Base-by-base conservation (phyloP, 371 early-diverging fungal species). In the Choanephora cucurbitarum region DNA sequence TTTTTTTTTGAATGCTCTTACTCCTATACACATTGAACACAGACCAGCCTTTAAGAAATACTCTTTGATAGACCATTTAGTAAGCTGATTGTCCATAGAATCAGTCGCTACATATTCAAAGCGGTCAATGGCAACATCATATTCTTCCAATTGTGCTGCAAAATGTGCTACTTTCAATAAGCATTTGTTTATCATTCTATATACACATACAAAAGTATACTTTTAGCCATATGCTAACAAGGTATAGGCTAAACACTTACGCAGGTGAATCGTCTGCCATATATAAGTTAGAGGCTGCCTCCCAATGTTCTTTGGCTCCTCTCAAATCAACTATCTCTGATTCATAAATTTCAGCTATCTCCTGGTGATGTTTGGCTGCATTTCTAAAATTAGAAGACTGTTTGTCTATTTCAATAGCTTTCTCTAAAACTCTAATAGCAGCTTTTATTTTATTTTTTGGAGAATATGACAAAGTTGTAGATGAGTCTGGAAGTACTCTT, bases 41-140 rank as follows among this genome's bases (percentile, higher is more conserved):
- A 98, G 65, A 9, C 92, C 95, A 8, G 96, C 94, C 70, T 98
- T 96, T 60, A 97, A 77, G 49, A 96, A 89, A 73, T 95, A 96
- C 34, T 96, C 96, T 62, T 94, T 92, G 41, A 94, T 76, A 8
- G 93, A 92, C 92, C 94, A 98, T 71, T 94, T 92, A 28, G 94
- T 91, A 31, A 98, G 77, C 61, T 89, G 88, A 68, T 94, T 91
- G 70, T 95, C 93, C 58, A 95, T 63, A 47, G 87, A 85, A 46
- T 85, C 87, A 17, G 79, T 67, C 2, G 95, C 96, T 9, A 96
- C 91, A 28, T 70, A 48, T 67, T 96, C 96, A 73, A 95, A 95
- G 49, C 85, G 85, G 39, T 88, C 88, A 51, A 94, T 88, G 0
- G 98, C 98, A 39, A 82, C 85, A 32, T 88, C 85, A 60, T 93